Conservation (phyloP, 2,329 filamentous ascomycete species). For the Paraphaeosphaeria minitans region DNA sequence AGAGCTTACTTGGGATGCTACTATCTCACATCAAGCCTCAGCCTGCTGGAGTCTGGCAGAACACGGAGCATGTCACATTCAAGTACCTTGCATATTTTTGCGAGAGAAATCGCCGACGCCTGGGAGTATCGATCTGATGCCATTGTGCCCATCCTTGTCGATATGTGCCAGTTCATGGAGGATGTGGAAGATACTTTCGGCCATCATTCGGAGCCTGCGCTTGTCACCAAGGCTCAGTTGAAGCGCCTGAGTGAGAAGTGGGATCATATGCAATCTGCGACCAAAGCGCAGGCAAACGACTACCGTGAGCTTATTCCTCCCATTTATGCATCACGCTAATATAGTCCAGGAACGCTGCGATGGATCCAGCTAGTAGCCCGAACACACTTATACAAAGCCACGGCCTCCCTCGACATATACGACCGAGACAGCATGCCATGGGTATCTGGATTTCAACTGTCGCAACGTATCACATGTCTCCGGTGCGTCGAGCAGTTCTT, state of each 20-base stretch:
- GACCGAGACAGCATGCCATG: slow-evolving; percentile 38
- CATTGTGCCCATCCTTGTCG: slow-evolving; percentile 36
- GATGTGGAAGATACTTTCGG: slow-evolving; percentile 43
- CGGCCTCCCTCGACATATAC: slow-evolving; percentile 32
- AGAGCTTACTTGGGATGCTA: slow-evolving; percentile 45
- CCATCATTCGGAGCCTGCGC: slow-evolving; percentile 32
- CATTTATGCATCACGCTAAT: slow-evolving; percentile 16
- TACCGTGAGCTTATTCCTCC: slow-evolving; percentile 31
- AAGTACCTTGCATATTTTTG: slow-evolving; percentile 35
- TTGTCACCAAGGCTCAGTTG: slow-evolving; percentile 38
- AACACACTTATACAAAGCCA: slow-evolving; percentile 35
- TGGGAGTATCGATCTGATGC: slow-evolving; percentile 40
- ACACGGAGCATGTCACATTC: slow-evolving; percentile 33
- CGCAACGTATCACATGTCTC: slow-evolving; percentile 38
- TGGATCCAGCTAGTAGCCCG: slow-evolving; percentile 40
- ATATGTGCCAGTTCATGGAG: slow-evolving; percentile 43
- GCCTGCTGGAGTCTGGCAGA: slow-evolving; percentile 31
- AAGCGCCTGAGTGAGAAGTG: slow-evolving; percentile 42
- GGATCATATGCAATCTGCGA: slow-evolving; percentile 36
- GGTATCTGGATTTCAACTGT: slow-evolving; percentile 44
- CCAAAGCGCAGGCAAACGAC: slow-evolving; percentile 36
- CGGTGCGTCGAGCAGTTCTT: slow-evolving; percentile 42
- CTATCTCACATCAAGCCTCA: slow-evolving; percentile 37
- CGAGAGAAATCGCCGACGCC: slow-evolving; percentile 36
- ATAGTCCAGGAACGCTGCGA: slow-evolving; percentile 32